Evolutionary conservation across 2,329 filamentous ascomycete genomes (phyloP), one percentile per base, ranked within the genome.

Genomic region (Ophiocordyceps unilateralis): DNA sequence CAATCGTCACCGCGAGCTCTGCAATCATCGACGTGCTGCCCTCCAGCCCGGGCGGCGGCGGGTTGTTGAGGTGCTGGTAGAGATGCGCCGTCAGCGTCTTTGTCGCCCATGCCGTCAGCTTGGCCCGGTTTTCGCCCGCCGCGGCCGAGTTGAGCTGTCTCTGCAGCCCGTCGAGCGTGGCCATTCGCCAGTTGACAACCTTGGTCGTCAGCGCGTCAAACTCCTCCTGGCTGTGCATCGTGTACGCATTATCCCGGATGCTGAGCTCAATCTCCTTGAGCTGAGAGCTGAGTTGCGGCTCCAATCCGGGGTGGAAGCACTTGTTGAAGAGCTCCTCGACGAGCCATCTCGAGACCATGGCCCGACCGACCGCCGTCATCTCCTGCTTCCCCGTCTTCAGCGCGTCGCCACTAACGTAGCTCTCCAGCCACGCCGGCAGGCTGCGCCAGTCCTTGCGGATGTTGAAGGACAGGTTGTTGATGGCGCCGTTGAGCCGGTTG

Each of bases 311-410:
- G 56, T 98, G 91, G 64, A 98, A 96, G 61, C 83, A 88, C 43
- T 81, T 80, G 58, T 93, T 80, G 58, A 96, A 93, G 38, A 96
- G 75, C 55, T 93, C 85, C 40, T 94, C 85, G 21, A 89, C 79
- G 6, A 98, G 66, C 86, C 89, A 98, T 46, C 80, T 76, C 23
- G 83, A 83, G 51, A 98, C 87, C 49, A 88, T 78, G 12, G 89
- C 87, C 43, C 89, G 78, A 15, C 91, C 91, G 21, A 93, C 82
- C 5, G 88, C 88, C 7, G 87, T 96, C 91, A 98, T 98, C 61
- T 98, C 91, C 59, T 95, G 88, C 56, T 88, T 93, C 47, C 88
- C 91, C 10, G 81, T 86, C 53, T 80, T 76, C 43, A 93, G 70
- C 1, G 87, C 89, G 53, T 93, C 88, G 42, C 81, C 71, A 58